phyloP scores from a whole-genome alignment of 169 alveolate genomes.

The Eimeria praecox region DNA sequence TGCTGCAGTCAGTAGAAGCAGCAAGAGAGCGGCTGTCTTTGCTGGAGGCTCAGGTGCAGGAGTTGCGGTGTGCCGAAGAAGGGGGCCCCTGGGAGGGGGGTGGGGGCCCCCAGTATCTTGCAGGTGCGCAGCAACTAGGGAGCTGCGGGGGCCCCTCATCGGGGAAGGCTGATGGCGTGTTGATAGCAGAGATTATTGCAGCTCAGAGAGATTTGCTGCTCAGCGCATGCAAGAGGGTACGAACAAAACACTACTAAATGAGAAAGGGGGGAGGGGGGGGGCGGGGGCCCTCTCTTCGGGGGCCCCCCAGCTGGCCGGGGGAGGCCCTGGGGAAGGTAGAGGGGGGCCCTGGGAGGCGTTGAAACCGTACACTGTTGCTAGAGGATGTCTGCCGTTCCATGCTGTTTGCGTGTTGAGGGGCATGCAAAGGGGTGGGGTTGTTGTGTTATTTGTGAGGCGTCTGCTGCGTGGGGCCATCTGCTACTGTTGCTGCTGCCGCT shows the following conservation, averaged over 20 bases:
- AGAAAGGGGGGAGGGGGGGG: neutral
- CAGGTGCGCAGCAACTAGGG: neutral
- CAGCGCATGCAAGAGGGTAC: constrained; percentile 34
- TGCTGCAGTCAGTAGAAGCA: constrained; percentile 26
- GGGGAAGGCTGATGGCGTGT: constrained; percentile 45
- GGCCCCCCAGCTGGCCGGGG: neutral
- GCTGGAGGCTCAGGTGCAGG: constrained; percentile 63
- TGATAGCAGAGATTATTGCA: constrained; percentile 41
- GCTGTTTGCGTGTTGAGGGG: neutral
- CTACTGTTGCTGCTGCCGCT: neutral
- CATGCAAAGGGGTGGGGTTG: neutral
- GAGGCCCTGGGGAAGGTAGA: neutral
- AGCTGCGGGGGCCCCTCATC: constrained; percentile 13
- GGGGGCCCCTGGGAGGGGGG: constrained; percentile 1
- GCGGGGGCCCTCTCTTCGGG: neutral
- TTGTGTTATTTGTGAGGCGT: neutral
- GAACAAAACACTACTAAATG: neutral
- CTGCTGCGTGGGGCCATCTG: neutral
- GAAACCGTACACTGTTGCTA: neutral
- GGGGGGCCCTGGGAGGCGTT: neutral
- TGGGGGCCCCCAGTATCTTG: neutral
- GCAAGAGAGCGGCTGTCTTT: constrained; percentile 36
- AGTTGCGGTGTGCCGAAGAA: constrained; percentile 39
- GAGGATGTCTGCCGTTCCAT: neutral
- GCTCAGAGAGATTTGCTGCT: constrained; percentile 62